phyloP scores from a whole-genome alignment of 2,329 filamentous ascomycete species.

The Domatiomyces globalis region DNA sequence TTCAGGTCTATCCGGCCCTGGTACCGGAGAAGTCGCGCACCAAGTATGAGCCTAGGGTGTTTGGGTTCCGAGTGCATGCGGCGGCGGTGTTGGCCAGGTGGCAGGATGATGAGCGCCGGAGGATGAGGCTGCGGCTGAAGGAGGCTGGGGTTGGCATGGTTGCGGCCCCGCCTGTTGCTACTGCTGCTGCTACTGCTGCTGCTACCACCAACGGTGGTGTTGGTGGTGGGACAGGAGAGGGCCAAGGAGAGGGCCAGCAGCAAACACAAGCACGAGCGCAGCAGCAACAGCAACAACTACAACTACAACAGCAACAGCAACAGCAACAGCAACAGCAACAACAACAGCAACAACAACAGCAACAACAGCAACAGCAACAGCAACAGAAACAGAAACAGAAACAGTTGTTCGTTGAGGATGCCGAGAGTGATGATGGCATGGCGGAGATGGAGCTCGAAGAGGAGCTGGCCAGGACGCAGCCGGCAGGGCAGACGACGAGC shows the following conservation, averaged over 20 bases:
- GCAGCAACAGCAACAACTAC: neutral
- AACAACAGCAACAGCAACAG: neutral
- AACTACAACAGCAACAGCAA: neutral
- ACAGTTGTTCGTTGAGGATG: slow-evolving; percentile 16
- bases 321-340: slow-evolving; percentile 4
- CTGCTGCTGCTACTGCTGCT: slow-evolving; percentile 44
- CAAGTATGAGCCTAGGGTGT: slow-evolving; percentile 79
- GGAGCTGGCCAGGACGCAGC: slow-evolving; percentile 5
- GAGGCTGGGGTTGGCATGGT: slow-evolving; percentile 40
- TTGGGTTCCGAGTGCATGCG: slow-evolving; percentile 91
- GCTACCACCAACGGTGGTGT: slow-evolving; percentile 1
- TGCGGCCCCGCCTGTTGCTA: slow-evolving; percentile 48
- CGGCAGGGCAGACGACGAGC: slow-evolving; percentile 3
- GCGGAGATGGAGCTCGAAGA: slow-evolving; percentile 4
- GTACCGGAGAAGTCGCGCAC: slow-evolving; percentile 73
- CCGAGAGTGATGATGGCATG: slow-evolving; percentile 14
- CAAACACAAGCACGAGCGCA: neutral
- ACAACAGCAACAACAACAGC: neutral
- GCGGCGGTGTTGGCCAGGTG: slow-evolving; percentile 76
- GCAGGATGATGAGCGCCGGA: slow-evolving; percentile 69
- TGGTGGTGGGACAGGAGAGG: neutral
- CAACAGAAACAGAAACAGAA: slow-evolving; percentile 1
- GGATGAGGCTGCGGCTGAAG: slow-evolving; percentile 66
- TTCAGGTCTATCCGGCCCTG: slow-evolving; percentile 90
- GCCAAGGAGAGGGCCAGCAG: neutral